Base-by-base conservation (phyloP, 1,284 basidiomycete genomes). In the Inonotus obliquus region DNA sequence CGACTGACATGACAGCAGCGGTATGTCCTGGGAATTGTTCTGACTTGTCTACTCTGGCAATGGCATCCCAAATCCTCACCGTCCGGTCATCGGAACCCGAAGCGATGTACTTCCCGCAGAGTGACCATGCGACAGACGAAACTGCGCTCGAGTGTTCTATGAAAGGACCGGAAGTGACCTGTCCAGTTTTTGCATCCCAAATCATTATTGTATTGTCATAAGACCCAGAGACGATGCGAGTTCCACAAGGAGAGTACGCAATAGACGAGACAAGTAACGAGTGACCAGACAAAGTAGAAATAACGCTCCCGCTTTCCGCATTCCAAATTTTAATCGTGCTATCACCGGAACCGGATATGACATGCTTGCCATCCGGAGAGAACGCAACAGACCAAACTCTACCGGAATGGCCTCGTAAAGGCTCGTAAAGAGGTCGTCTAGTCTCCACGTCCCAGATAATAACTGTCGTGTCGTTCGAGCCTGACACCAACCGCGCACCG, bases 401-500 rank as follows among this genome's bases (percentile, higher is more conserved):
- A 7, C 5, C 14, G 5, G 39, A 21, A 9, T 57, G 55, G 7
- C 55, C 55, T 14, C 5, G 9, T 6, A 57, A n/a, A 9, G 41
- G 38, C 2, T 48, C 27, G 19, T 9, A n/a, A 37, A 19, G 1
- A 21, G 32, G 23, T 29, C 23, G 21, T 49, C 47, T 19, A 49
- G n/a, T 49, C 9, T 14, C 23, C 9, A 29, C 47, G 37, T 57
- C 39, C 55, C 38, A 21, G 10, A 57, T 21, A 6, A 17, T 37
- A n/a, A 57, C 23, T n/a, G 55, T 41, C 11, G 3, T 9, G 54
- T 65, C 51, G 27, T 13, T 9, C 17, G 69, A 69, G 37, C 61
- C 65, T 14, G 69, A 69, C 32, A 63, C 60, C 45, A 70, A 39
- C 7, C 47, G 54, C 35, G 41, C 63, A 19, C 65, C 64, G 47